phyloP scores from a whole-genome alignment of 2,329 filamentous ascomycete species.

The Beauveria sp. region DNA sequence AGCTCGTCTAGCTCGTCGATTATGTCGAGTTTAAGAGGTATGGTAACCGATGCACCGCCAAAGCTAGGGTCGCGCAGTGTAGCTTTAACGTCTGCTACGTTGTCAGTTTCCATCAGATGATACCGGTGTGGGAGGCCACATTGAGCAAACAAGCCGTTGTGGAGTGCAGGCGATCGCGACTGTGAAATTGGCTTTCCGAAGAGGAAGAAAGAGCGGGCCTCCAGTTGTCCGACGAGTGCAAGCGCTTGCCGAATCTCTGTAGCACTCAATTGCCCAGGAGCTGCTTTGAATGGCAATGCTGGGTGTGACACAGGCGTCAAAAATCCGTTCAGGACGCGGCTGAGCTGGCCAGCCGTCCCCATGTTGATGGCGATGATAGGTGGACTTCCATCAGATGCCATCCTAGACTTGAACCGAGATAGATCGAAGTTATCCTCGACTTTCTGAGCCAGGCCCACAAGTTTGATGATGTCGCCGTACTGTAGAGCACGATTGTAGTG shows the following conservation, averaged over 20 bases:
- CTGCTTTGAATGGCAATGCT: constrained; percentile 82
- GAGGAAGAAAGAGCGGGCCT: constrained; percentile 70
- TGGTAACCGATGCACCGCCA: constrained; percentile 91
- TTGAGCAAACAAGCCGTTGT: constrained; percentile 74
- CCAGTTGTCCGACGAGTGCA: constrained; percentile 70
- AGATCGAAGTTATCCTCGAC: constrained; percentile 84
- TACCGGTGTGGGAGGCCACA: constrained; percentile 84
- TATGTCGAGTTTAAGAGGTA: constrained; percentile 86
- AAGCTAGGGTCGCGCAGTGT: constrained; percentile 67
- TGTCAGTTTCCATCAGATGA: constrained; percentile 63
- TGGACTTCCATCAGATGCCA: constrained; percentile 63
- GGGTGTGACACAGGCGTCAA: constrained; percentile 93
- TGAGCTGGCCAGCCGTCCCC: constrained; percentile 80
- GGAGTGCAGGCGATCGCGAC: constrained; percentile 79
- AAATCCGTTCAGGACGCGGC: constrained; percentile 83
- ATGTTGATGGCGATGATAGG: constrained; percentile 95
- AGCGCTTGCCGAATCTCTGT: constrained; percentile 77
- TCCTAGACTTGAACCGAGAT: constrained; percentile 70
- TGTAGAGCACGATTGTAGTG: constrained; percentile 86
- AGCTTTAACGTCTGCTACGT: constrained; percentile 50
- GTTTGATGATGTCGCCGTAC: constrained; percentile 88
- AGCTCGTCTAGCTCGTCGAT: constrained; percentile 74
- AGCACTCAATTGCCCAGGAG: constrained; percentile 87
- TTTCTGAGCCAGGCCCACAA: constrained; percentile 70
- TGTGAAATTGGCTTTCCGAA: constrained; percentile 79